A percentile compares a stretch with the other conserved stretches of the same genome.
phyloP scores from a whole-genome alignment of 345 rosid genomes.

The Eutrema yunnanense region DNA sequence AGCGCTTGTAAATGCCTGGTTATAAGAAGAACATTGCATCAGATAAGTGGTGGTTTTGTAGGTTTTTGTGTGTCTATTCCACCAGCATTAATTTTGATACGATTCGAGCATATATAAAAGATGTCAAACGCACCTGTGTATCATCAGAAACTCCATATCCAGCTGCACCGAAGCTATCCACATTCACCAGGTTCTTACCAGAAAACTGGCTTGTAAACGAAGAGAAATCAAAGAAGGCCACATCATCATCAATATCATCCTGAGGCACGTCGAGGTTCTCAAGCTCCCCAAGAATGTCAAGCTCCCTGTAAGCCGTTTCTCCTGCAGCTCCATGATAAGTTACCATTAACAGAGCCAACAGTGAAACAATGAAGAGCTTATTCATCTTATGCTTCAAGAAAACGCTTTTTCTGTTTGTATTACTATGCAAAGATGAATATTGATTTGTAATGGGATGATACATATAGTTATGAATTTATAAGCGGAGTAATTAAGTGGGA shows the following conservation, averaged over 20 bases:
- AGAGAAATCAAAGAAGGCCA: conserved; percentile 35
- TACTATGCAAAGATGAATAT: neutral
- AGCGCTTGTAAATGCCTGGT: conserved; percentile 67
- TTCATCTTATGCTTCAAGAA: conserved; percentile 41
- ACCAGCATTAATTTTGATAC: neutral
- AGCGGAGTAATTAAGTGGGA: conserved; percentile 44
- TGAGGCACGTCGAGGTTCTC: conserved; percentile 55
- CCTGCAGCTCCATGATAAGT: conserved; percentile 47
- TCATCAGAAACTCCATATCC: conserved; percentile 94
- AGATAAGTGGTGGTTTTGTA: neutral
- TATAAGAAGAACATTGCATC: neutral
- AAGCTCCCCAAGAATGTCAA: conserved; percentile 42
- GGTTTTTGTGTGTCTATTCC: neutral
- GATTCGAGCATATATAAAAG: neutral
- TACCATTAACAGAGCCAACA: conserved; percentile 47
- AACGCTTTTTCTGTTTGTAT: conserved; percentile 37
- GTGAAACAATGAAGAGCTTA: conserved; percentile 39
- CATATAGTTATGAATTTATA: conserved; percentile 43
- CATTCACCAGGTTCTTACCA: conserved; percentile 73
- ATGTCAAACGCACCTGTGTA: conserved; percentile 54
- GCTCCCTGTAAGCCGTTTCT: conserved; percentile 27
- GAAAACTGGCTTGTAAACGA: conserved; percentile 52
- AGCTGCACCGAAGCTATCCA: conserved; percentile 83
- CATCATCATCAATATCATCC: conserved; percentile 44
- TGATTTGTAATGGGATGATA: conserved; percentile 10